A percentile compares a stretch with the other conserved stretches of the same genome.
phyloP scores from a whole-genome alignment of 2,329 filamentous ascomycete species.

The Aspergillus brunneoviolaceus region DNA sequence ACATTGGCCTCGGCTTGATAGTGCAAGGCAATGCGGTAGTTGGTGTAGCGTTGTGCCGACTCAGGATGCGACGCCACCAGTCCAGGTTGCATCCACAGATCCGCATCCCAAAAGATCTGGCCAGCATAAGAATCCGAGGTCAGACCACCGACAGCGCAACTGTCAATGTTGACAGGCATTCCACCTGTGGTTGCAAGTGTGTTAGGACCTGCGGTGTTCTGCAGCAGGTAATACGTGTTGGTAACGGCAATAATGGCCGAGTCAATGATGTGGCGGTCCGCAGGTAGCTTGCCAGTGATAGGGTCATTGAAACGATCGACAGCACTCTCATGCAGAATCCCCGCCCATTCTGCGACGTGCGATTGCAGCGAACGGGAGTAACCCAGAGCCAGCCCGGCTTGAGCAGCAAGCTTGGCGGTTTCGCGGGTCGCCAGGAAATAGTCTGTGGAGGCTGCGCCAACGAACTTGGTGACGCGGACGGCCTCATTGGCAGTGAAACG shows the following conservation, averaged over 20 bases:
- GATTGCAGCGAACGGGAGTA: constrained; percentile 56
- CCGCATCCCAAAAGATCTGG: constrained; percentile 65
- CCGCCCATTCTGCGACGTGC: constrained; percentile 63
- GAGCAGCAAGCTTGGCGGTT: constrained; percentile 57
- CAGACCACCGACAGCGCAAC: constrained; percentile 67
- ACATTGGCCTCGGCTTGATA: constrained; percentile 62
- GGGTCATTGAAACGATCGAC: constrained; percentile 64
- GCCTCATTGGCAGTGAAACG: constrained; percentile 54
- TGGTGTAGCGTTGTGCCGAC: constrained; percentile 61
- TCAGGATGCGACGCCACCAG: constrained; percentile 63
- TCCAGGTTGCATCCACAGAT: constrained; percentile 68
- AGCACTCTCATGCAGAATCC: constrained; percentile 59
- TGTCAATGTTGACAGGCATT: constrained; percentile 58
- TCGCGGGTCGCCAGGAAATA: constrained; percentile 60
- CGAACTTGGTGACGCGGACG: constrained; percentile 62
- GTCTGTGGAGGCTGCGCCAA: constrained; percentile 68
- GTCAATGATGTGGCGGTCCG: constrained; percentile 57
- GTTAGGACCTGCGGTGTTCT: constrained; percentile 54
- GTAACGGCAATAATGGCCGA: constrained; percentile 49
- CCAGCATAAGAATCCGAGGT: constrained; percentile 68
- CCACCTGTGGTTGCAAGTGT: constrained; percentile 52
- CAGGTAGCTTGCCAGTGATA: constrained; percentile 57
- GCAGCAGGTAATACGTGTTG: constrained; percentile 50
- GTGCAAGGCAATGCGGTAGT: constrained; percentile 61
- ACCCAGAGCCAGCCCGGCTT: constrained; percentile 52